Evolutionary conservation across 331 rosid species (phyloP).

Genomic region (Spiraea crenata): DNA sequence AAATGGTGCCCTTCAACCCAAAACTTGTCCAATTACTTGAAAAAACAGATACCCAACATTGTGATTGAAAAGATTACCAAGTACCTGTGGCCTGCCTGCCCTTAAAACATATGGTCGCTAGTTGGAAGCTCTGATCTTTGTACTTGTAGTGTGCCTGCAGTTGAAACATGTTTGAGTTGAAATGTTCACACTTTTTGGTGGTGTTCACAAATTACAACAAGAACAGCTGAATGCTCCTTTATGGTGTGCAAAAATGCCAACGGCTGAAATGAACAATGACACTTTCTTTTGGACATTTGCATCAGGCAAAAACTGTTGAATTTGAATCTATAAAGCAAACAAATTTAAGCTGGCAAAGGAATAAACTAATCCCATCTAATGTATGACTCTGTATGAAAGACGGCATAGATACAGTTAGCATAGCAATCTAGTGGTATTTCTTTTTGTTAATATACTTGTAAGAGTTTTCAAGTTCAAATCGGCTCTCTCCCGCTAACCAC

Average conservation of each 20-base stretch:
- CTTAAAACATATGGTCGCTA: no score
- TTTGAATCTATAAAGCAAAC: not conserved
- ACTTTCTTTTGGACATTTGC: slow-evolving; percentile 14
- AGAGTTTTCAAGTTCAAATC: no score
- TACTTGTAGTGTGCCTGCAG: slow-evolving; percentile 4
- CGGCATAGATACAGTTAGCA: no score
- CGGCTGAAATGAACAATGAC: not conserved
- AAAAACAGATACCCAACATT: not conserved
- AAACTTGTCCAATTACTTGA: not conserved
- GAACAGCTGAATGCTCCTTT: not conserved
- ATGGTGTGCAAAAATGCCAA: not conserved
- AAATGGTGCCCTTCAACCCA: not conserved
- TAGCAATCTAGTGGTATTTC: no score
- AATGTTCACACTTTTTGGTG: no score
- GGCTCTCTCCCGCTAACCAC: no score
- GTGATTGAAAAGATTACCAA: not conserved
- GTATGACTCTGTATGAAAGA: no score
- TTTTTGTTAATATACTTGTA: no score
- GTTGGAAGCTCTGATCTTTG: not conserved
- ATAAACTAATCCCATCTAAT: no score
- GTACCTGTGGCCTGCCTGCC: no score
- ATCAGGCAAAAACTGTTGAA: slow-evolving; percentile 9
- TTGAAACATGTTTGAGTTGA: not conserved
- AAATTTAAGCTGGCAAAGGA: no score
- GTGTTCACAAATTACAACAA: not conserved